Conservation (phyloP, 1,139 yeast genomes). For the Nakaseomyces bracarensis region DNA sequence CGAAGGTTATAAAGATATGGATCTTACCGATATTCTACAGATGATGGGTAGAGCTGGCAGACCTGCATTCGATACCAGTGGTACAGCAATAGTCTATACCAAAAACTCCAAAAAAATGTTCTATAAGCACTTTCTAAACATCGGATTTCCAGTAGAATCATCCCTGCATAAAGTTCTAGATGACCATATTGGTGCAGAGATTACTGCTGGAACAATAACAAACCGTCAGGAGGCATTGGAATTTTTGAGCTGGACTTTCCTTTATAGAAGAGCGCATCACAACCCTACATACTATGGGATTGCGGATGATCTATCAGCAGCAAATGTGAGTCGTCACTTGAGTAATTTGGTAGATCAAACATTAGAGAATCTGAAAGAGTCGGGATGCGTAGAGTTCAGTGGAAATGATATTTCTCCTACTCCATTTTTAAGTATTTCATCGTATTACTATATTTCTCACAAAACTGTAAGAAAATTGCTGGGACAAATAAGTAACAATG, state of each 20-base stretch:
- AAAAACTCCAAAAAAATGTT: conserved; percentile 86
- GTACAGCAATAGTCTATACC: conserved; percentile 90
- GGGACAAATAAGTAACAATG: conserved; percentile 41
- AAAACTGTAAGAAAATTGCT: conserved; percentile 70
- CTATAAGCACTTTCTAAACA: conserved; percentile 86
- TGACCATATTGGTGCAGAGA: conserved; percentile 95
- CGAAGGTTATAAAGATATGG: conserved; percentile 48
- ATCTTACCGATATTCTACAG: conserved; percentile 67
- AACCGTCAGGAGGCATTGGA: conserved; percentile 86
- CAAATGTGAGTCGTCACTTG: conserved; percentile 63
- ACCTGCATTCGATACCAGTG: conserved; percentile 92
- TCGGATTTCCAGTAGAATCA: conserved; percentile 97
- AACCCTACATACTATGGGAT: conserved; percentile 94
- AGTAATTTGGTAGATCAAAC: conserved; percentile 66
- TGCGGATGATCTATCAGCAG: conserved; percentile 51
- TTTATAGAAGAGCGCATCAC: conserved; percentile 87
- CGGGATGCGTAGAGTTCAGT: conserved; percentile 55
- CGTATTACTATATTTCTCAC: conserved; percentile 91
- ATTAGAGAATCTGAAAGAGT: conserved; percentile 57
- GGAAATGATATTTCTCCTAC: conserved; percentile 54
- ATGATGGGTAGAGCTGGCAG: conserved; percentile 81
- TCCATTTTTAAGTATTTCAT: conserved; percentile 74
- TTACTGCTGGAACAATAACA: conserved; percentile 76
- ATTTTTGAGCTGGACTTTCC: conserved; percentile 89
- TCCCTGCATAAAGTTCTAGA: conserved; percentile 87